Evolutionary conservation across 1,284 basidiomycete species (phyloP).

Genomic region (Ganoderma meredithae): DNA sequence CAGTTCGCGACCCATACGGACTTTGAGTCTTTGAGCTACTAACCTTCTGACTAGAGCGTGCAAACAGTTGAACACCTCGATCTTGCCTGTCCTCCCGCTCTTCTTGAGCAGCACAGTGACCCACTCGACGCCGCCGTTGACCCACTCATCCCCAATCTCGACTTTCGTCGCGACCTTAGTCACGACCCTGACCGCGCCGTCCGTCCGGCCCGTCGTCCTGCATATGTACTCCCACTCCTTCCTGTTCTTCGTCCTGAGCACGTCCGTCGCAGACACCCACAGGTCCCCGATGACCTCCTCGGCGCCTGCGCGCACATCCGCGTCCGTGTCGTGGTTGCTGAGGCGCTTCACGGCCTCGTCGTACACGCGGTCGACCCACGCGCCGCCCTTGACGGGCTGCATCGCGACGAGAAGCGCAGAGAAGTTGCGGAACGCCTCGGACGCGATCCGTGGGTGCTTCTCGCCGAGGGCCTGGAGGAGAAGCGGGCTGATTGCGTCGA

Average conservation of each 20-base stretch:
- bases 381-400: constrained; percentile 64
- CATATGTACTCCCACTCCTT: constrained; percentile 87
- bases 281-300: constrained; percentile 87
- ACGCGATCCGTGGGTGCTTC: constrained; percentile 77
- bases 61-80: constrained; percentile 83
- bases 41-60: constrained; percentile 77
- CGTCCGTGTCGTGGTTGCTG: constrained; percentile 85
- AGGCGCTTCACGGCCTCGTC: constrained; percentile 77
- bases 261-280: constrained; percentile 86
- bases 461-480: constrained; percentile 78
- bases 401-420: constrained; percentile 72
- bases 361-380: constrained; percentile 78
- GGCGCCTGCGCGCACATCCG: constrained; percentile 87
- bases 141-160: constrained; percentile 77
- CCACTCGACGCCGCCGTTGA: constrained; percentile 82
- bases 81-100: constrained; percentile 81
- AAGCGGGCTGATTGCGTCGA: constrained; percentile 74
- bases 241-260: constrained; percentile 63
- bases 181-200: constrained; percentile 76
- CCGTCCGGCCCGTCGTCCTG: constrained; percentile 75
- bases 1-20: background rate
- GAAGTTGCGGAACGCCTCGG: constrained; percentile 86
- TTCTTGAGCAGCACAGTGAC: constrained; percentile 81
- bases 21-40: constrained; percentile 19
- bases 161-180: constrained; percentile 76